Conservation (phyloP, 805 yeast species). For the Candida tallmaniae region DNA sequence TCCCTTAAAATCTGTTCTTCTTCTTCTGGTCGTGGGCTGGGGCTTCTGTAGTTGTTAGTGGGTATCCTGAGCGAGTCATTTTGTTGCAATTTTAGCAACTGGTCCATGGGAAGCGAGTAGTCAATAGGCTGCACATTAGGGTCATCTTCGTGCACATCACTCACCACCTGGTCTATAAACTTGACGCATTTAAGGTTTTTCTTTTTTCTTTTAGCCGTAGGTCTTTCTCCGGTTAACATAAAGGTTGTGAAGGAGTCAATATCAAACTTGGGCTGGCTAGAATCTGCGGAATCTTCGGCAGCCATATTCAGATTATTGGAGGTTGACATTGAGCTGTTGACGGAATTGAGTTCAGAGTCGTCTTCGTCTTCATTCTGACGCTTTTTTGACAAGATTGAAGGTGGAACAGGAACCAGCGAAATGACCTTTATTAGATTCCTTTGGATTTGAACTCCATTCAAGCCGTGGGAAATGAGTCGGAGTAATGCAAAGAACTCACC, state of each 20-base stretch:
- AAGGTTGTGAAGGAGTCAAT: constrained; percentile 83
- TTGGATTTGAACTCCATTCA: constrained; percentile 50
- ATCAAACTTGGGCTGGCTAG: constrained; percentile 48
- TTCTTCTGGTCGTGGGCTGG: constrained; percentile 34
- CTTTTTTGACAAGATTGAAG: constrained; percentile 65
- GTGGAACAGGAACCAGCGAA: constrained; percentile 76
- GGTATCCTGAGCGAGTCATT: constrained; percentile 5
- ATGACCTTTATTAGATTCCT: constrained; percentile 47
- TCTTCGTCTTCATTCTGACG: constrained; percentile 45
- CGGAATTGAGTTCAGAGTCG: constrained; percentile 18
- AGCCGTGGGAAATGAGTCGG: constrained; percentile 71
- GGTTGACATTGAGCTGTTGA: not conserved
- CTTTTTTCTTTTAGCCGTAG: constrained; percentile 39
- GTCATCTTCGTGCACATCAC: constrained; percentile 34
- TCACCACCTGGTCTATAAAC: constrained; percentile 63
- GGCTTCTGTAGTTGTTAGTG: not conserved
- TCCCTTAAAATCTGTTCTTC: constrained; percentile 70
- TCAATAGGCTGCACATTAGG: constrained; percentile 41
- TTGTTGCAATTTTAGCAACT: constrained; percentile 44
- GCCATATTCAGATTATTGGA: not conserved
- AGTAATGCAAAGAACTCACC: constrained; percentile 89
- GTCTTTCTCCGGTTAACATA: constrained; percentile 75
- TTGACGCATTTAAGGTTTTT: constrained; percentile 57
- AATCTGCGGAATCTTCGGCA: not conserved
- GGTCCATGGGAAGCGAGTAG: constrained; percentile 72